Percentiles rank a stretch among this genome's conserved stretches.
These are phyloP conservation scores for Leishmania major DNA, from an alignment of 208 protist species.

Conservation along the genomic window DNA sequence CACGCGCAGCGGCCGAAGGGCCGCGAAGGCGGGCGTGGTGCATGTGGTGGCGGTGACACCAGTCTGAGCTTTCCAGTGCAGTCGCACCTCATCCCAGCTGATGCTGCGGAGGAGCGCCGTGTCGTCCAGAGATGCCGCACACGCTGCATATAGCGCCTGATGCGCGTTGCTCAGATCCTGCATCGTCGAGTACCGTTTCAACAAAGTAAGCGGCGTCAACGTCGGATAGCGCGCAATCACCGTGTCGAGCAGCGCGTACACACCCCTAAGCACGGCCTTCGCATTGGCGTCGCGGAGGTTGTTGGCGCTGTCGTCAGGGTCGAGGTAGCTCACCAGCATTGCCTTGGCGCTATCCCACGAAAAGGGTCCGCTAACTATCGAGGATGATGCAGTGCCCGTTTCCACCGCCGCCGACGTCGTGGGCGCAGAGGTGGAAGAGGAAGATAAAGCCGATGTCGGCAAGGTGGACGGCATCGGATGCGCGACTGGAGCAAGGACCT, in stretches of 20 bases:
- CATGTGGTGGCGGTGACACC: not conserved
- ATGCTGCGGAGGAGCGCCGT: conserved; percentile 21
- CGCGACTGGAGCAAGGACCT: conserved; percentile 20
- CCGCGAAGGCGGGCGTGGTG: not conserved
- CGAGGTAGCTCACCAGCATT: conserved; percentile 21
- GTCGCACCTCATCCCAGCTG: conserved; percentile 16
- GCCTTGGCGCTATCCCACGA: conserved; percentile 19
- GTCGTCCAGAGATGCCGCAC: conserved; percentile 28
- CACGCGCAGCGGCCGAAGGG: conserved; percentile 3
- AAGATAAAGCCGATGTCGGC: not conserved
- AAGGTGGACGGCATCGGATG: conserved; percentile 4
- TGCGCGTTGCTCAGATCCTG: conserved; percentile 31
- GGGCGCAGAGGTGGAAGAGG: not conserved
- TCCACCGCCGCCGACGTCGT: not conserved
- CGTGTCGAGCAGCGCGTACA: conserved; percentile 43
- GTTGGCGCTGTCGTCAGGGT: conserved; percentile 6
- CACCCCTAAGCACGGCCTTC: conserved; percentile 33
- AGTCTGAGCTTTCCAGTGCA: not conserved
- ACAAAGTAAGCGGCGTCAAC: conserved; percentile 18
- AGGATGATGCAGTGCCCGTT: not conserved
- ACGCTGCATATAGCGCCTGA: conserved; percentile 34
- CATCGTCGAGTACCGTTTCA: conserved; percentile 32
- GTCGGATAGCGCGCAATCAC: conserved; percentile 40
- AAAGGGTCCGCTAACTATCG: conserved; percentile 1
- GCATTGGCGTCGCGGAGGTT: conserved; percentile 34